Conservation (phyloP, 257 asterid genomes). For the Salvia splendens region DNA sequence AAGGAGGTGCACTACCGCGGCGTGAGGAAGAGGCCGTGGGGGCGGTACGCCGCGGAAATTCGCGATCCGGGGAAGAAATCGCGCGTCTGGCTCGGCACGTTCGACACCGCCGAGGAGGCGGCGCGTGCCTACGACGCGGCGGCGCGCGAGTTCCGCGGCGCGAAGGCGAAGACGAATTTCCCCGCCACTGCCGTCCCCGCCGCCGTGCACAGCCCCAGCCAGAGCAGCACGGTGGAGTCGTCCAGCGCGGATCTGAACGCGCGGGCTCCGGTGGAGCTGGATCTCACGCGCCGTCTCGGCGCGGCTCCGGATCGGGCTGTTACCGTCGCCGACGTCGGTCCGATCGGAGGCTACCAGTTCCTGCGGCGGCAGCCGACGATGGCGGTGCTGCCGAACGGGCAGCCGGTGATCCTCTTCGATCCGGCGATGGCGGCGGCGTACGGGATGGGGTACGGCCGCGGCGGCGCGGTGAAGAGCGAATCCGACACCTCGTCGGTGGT, state of each 20-base stretch:
- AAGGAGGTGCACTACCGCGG: conserved; percentile 81
- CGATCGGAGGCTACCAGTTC: conserved; percentile 35
- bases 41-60: conserved; percentile 97
- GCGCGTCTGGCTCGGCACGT: conserved; percentile 90
- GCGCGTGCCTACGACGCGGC: conserved; percentile 89
- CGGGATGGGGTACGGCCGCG: conserved; percentile 35
- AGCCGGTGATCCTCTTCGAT: conserved; percentile 48
- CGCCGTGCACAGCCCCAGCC: conserved; percentile 54
- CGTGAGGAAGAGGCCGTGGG: conserved; percentile 96
- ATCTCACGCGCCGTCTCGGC: conserved; percentile 86
- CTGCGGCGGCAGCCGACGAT: conserved; percentile 51
- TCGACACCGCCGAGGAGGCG: conserved; percentile 93
- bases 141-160: conserved; percentile 80
- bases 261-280: conserved; percentile 62
- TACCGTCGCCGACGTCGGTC: conserved; percentile 26
- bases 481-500: conserved; percentile 85
- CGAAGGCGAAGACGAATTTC: conserved; percentile 86
- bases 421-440: conserved; percentile 45
- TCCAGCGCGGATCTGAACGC: conserved; percentile 47
- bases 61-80: conserved; percentile 89
- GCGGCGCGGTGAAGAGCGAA: conserved; percentile 47
- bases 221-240: conserved; percentile 85
- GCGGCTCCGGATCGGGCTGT: conserved; percentile 20
- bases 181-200: conserved; percentile 39
- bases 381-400: conserved; percentile 72